These are phyloP conservation scores for Agaricales sp. DNA, from an alignment of 1,284 basidiomycete species.

Conservation along the genomic window DNA sequence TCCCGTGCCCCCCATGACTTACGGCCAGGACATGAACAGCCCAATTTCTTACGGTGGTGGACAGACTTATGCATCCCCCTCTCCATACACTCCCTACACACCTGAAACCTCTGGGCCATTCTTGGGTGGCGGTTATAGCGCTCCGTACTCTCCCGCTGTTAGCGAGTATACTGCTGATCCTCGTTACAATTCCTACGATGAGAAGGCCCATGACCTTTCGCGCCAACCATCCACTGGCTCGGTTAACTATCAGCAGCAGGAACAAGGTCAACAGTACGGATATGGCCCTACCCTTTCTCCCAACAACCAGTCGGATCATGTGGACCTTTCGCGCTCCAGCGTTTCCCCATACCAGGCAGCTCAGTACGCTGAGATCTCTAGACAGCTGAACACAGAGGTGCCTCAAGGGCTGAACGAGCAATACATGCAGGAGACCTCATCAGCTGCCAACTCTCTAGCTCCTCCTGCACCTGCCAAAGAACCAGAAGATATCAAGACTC, in stretches of 20 bases:
- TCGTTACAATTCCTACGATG: constrained; percentile 13
- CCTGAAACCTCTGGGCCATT: constrained; percentile 11
- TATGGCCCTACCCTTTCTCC: constrained; percentile 15
- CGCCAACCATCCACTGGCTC: neutral
- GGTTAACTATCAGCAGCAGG: constrained; percentile 8
- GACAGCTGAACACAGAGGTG: constrained; percentile 34
- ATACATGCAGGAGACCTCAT: constrained; percentile 19
- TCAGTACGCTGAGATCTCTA: constrained; percentile 63
- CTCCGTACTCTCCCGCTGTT: constrained; percentile 7
- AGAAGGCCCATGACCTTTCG: constrained; percentile 6
- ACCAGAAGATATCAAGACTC: constrained; percentile 6
- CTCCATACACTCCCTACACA: constrained; percentile 5
- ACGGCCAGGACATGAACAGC: constrained; percentile 11
- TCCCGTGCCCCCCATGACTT: constrained; percentile 6
- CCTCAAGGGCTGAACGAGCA: constrained; percentile 27
- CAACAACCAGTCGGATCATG: constrained; percentile 31
- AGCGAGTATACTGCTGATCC: neutral
- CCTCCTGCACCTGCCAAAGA: constrained; percentile 12
- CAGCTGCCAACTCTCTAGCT: constrained; percentile 16
- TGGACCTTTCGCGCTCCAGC: constrained; percentile 53
- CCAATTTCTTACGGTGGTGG: constrained; percentile 7
- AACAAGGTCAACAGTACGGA: constrained; percentile 11
- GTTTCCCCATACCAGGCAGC: constrained; percentile 63
- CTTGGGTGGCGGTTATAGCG: constrained; percentile 8
- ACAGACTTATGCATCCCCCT: constrained; percentile 7